These are phyloP conservation scores for Herpetospermum pedunculosum DNA, from an alignment of 306 rosid genomes.

Conservation along the genomic window DNA sequence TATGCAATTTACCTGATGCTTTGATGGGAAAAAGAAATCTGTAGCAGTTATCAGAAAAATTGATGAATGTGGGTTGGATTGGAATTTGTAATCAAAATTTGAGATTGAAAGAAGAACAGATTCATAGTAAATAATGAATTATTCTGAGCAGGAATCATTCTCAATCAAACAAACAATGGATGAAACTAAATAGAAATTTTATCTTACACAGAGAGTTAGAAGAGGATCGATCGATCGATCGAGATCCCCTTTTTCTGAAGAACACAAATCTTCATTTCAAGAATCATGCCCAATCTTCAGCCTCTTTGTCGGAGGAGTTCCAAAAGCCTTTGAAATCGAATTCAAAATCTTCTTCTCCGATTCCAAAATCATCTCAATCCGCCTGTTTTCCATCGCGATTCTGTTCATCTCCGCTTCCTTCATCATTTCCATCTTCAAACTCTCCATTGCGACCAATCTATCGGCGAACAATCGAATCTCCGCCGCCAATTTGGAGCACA, in stretches of 20 bases:
- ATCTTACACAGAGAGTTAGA: background rate
- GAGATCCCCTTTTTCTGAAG: background rate
- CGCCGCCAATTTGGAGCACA: conserved; percentile 32
- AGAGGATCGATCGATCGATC: no score
- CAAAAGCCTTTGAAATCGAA: conserved; percentile 57
- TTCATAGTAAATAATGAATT: background rate
- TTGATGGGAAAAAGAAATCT: no score
- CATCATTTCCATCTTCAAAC: conserved; percentile 64
- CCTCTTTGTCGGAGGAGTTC: conserved; percentile 33
- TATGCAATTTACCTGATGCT: no score
- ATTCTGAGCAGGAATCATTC: background rate
- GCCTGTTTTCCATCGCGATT: conserved; percentile 72
- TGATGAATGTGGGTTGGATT: no score
- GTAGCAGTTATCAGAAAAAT: no score
- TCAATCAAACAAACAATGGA: background rate
- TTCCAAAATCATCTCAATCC: conserved; percentile 48
- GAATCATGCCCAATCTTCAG: conserved; percentile 16
- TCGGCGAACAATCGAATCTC: conserved; percentile 54
- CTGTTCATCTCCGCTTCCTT: conserved; percentile 64
- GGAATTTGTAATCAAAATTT: background rate
- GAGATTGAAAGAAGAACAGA: background rate
- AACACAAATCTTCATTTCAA: conserved; percentile 13
- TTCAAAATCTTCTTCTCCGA: conserved; percentile 56
- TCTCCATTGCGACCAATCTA: conserved; percentile 57
- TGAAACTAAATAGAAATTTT: background rate